Evolutionary conservation across 1,139 yeast genomes (phyloP), one percentile per base, ranked within the genome.

Genomic region (Blastobotrys elegans): DNA sequence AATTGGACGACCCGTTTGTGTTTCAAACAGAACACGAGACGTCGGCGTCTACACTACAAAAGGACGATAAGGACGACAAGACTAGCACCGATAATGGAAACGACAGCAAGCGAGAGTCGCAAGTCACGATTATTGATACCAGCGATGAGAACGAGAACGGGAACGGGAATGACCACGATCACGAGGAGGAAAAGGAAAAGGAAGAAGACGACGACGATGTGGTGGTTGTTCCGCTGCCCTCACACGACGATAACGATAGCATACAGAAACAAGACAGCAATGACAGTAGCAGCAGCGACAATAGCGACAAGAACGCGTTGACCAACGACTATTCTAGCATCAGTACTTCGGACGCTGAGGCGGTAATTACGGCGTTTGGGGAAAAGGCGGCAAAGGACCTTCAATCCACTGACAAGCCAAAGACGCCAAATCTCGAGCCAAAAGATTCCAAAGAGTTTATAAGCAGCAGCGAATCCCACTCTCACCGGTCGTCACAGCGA

Each of bases 1-100:
- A 48, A 29, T 48, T 53, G 29, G 56, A 53, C 27, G 56, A 50
- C 33, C 54, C 54, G 21, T 51, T 53, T 38, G 53, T 51, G 37
- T 53, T 51, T 48, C 46, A 43, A 32, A 37, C 43, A 30, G 32
- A 30, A n/a, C n/a, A 18, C 4, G 40, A 16, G 18, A 17, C 17
- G 18, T 4, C 40, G 14, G 26, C 7, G 29, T 5, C 37, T 10
- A 17, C 22, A 33, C 17, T 33, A 13, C 4, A 10, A 5, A 33
- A 6, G 27, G 8, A 6, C 8, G 10, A 33, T n/a, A 18, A 33
- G 10, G 18, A 33, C 16, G 16, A 22, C 40, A 21, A 26, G 33
- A 17, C 27, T 32, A 18, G 21, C 42, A 30, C 17, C 36, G 22
- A 27, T 13, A 17, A 33, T 17, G 22, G 22, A 2, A 14, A 21